Percentiles rank a stretch among this genome's conserved stretches.
Evolutionary conservation across 352 stramenopile species (phyloP).

Genomic region (Globisporangium viniferum): DNA sequence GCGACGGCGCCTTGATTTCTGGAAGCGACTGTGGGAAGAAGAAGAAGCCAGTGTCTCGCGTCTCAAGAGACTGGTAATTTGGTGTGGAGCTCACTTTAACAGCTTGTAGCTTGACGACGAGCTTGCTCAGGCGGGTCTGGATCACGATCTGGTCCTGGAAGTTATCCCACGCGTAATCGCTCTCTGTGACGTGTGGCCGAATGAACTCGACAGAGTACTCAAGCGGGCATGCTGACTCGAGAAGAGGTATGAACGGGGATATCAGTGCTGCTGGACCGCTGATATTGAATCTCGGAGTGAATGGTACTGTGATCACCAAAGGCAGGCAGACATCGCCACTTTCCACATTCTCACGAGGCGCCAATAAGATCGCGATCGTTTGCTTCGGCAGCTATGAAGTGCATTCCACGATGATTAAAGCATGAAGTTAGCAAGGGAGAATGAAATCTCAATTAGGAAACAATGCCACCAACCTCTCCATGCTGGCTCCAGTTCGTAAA

Average conservation of each 20-base stretch:
- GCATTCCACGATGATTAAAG: neutral
- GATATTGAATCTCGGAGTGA: constrained; percentile 47
- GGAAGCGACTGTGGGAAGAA: constrained; percentile 33
- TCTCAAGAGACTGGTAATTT: neutral
- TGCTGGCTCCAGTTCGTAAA: constrained; percentile 22
- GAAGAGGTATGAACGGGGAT: constrained; percentile 24
- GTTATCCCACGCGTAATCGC: constrained; percentile 54
- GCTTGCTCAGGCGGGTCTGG: constrained; percentile 49
- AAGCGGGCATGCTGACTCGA: constrained; percentile 16
- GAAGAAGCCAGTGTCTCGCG: neutral
- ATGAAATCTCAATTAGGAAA: neutral
- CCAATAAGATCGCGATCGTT: constrained; percentile 14
- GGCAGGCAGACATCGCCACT: constrained; percentile 19
- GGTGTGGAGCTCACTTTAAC: constrained; percentile 14
- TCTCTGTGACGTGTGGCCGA: constrained; percentile 28
- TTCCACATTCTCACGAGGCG: neutral
- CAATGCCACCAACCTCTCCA: constrained; percentile 12
- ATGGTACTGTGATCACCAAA: constrained; percentile 47
- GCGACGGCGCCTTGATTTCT: constrained; percentile 37
- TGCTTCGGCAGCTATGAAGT: neutral
- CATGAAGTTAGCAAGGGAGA: neutral
- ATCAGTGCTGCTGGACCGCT: constrained; percentile 4
- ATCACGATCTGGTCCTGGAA: constrained; percentile 70
- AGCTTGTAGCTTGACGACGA: constrained; percentile 40
- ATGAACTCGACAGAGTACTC: constrained; percentile 41